These are phyloP conservation scores for Lepiota brunneoincarnata DNA, from an alignment of 768 basidiomycete genomes.

Conservation along the genomic window DNA sequence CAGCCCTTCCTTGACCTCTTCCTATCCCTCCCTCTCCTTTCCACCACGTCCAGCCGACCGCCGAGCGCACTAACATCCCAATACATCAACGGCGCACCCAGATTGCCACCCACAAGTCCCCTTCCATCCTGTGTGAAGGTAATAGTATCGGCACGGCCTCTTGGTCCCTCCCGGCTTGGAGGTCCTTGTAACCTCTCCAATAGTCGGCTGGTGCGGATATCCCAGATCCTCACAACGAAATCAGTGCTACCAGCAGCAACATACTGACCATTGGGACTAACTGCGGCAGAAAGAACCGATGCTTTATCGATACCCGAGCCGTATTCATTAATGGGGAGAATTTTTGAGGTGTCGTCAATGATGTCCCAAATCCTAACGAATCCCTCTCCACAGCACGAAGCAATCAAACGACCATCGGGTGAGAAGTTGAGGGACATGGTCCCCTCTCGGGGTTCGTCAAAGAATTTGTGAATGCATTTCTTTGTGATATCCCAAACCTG, in stretches of 20 bases:
- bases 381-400: conserved; percentile 77
- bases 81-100: conserved; percentile 80
- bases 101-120: conserved; percentile 83
- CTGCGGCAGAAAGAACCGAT: too few species aligned
- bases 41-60: too few species aligned
- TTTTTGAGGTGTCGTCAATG: conserved; percentile 26
- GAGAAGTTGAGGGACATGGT: conserved; percentile 92
- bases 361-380: conserved; percentile 42
- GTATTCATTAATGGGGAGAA: too few species aligned
- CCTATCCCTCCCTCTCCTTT: conserved; percentile 45
- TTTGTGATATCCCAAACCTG: conserved; percentile 89
- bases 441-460: conserved; percentile 85
- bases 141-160: too few species aligned
- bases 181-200: conserved; percentile 74
- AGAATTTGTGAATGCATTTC: conserved; percentile 68
- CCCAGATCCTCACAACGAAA: conserved; percentile 75
- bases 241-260: conserved; percentile 68
- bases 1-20: conserved; percentile 46
- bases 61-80: conserved; percentile 86
- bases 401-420: conserved; percentile 72
- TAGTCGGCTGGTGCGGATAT: conserved; percentile 56
- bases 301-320: too few species aligned
- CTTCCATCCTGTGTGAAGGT: conserved; percentile 87
- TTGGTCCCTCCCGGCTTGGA: conserved; percentile 74
- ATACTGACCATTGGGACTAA: too few species aligned